A percentile compares a stretch with the other conserved stretches of the same genome.
These are phyloP conservation scores for Aspergillus latus DNA, from an alignment of 2,329 filamentous ascomycete genomes.

Conservation along the genomic window DNA sequence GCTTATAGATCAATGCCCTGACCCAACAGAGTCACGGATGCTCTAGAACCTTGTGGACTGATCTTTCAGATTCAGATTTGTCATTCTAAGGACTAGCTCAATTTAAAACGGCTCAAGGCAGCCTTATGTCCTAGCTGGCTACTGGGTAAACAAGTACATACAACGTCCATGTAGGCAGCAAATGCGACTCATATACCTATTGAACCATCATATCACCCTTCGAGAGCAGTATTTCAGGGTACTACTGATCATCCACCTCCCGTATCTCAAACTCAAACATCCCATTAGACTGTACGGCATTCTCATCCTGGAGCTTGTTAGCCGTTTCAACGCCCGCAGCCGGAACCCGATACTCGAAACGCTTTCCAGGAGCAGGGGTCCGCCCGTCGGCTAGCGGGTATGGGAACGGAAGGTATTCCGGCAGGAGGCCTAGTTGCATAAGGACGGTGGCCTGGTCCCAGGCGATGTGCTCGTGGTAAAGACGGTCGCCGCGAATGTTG, in stretches of 20 bases:
- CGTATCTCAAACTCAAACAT: conserved; percentile 51
- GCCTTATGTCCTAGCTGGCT: too few species aligned
- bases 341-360: conserved; percentile 61
- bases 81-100: too few species aligned
- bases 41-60: too few species aligned
- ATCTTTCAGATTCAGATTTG: too few species aligned
- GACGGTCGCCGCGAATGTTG: conserved; percentile 65
- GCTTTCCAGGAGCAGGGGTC: conserved; percentile 40
- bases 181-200: too few species aligned
- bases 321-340: conserved; percentile 58
- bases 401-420: conserved; percentile 64
- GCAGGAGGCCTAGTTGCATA: conserved; percentile 61
- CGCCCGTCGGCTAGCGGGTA: conserved; percentile 50
- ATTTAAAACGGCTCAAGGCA: too few species aligned
- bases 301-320: conserved; percentile 53
- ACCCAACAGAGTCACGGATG: too few species aligned
- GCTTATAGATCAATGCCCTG: too few species aligned
- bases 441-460: conserved; percentile 69
- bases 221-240: too few species aligned
- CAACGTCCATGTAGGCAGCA: too few species aligned
- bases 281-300: conserved; percentile 53
- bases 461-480: conserved; percentile 69
- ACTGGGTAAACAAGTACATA: too few species aligned
- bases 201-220: too few species aligned
- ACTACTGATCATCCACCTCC: conserved; percentile 25